Evolutionary conservation across 78 protist species (phyloP).

Genomic region (Cavenderia fasciculata): DNA sequence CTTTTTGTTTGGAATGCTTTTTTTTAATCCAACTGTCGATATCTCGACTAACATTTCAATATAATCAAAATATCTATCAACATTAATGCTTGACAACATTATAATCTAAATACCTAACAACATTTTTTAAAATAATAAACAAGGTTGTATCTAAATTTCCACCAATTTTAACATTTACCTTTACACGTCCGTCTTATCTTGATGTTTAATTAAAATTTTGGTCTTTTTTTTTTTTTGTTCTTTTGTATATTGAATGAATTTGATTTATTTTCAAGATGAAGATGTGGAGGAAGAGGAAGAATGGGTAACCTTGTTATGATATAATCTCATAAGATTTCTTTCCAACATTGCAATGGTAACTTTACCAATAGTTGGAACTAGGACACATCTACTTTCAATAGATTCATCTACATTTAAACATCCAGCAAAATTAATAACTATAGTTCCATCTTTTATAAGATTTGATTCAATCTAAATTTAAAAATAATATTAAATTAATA

Average conservation of each 20-base stretch:
- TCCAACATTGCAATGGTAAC: slow-evolving; percentile 89
- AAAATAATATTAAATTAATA: not conserved
- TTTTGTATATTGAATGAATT: not conserved
- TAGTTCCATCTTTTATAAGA: slow-evolving; percentile 51
- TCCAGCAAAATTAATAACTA: slow-evolving; percentile 81
- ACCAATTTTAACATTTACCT: not conserved
- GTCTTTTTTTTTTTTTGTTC: not conserved
- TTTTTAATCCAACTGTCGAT: too few species aligned
- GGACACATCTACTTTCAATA: slow-evolving; percentile 17
- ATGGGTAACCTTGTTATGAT: slow-evolving; percentile 59
- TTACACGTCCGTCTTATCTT: not conserved
- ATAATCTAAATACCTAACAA: too few species aligned
- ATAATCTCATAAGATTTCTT: slow-evolving; percentile 86
- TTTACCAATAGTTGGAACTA: slow-evolving; percentile 86
- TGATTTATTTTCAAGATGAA: too few species aligned
- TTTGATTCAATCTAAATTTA: slow-evolving; percentile 23
- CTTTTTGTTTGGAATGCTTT: too few species aligned
- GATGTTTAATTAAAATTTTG: not conserved
- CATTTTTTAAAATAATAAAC: too few species aligned
- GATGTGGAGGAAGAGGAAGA: too few species aligned
- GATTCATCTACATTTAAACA: slow-evolving; percentile 82
- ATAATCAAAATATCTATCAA: too few species aligned
- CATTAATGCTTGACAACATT: too few species aligned
- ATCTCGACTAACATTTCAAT: too few species aligned
- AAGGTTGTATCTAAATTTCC: not conserved